These are phyloP conservation scores for Salix arbutifolia DNA, from an alignment of 345 rosid genomes.

Conservation along the genomic window DNA sequence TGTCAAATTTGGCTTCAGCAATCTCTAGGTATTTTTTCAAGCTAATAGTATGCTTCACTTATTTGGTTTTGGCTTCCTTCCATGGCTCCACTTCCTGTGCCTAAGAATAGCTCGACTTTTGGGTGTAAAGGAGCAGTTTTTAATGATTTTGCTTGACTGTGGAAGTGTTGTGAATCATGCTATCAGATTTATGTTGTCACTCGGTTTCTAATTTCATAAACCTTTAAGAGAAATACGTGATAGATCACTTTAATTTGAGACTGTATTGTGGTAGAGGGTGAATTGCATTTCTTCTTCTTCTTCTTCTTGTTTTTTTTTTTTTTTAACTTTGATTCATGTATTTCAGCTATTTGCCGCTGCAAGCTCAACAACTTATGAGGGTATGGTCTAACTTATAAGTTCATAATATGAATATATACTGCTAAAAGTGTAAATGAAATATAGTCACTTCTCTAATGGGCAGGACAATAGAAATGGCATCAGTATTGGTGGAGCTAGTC, in stretches of 20 bases:
- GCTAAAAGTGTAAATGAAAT: not conserved
- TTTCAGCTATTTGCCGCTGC: conserved; percentile 22
- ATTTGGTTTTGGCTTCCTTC: too few relatives aligned
- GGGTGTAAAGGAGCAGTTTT: not conserved
- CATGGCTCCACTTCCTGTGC: not conserved
- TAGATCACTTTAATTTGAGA: not conserved
- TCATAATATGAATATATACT: not conserved
- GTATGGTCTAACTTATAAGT: conserved; percentile 8
- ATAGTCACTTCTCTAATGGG: not conserved
- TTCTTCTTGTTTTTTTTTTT: too few relatives aligned
- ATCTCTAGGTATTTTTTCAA: conserved; percentile 15
- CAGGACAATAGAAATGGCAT: conserved; percentile 15
- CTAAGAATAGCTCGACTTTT: not conserved
- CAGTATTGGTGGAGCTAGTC: not conserved
- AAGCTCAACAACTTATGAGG: conserved; percentile 1
- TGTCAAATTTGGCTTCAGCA: conserved; percentile 1
- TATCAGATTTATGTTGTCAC: too few relatives aligned
- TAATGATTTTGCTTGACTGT: not conserved
- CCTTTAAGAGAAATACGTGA: not conserved
- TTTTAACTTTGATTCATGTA: conserved; percentile 3
- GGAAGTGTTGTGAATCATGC: too few relatives aligned
- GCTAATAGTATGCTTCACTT: too few relatives aligned
- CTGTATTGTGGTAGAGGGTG: not conserved
- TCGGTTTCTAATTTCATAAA: too few relatives aligned
- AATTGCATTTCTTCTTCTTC: not conserved